These are phyloP conservation scores for Pythium dissotocum DNA, from an alignment of 352 stramenopile genomes.

Conservation along the genomic window DNA sequence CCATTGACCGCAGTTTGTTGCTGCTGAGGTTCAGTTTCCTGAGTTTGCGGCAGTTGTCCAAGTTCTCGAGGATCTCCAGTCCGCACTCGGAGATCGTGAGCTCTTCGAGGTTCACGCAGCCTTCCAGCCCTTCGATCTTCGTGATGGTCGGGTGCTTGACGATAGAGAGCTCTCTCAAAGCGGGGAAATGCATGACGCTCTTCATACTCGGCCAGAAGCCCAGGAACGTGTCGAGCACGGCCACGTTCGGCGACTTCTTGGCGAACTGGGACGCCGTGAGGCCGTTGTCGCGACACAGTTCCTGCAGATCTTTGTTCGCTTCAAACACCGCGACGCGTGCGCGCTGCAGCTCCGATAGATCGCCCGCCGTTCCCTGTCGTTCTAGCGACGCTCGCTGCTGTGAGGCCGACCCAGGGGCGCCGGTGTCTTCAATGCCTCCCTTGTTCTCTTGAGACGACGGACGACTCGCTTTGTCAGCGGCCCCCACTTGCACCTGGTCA, in stretches of 20 bases:
- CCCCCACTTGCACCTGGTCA: not conserved
- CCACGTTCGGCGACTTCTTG: slow-evolving; percentile 38
- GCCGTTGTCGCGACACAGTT: slow-evolving; percentile 69
- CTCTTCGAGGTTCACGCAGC: slow-evolving; percentile 55
- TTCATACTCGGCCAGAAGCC: slow-evolving; percentile 78
- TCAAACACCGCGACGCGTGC: slow-evolving; percentile 45
- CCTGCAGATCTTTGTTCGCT: slow-evolving; percentile 48
- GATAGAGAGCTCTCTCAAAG: slow-evolving; percentile 67
- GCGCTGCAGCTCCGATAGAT: slow-evolving; percentile 33
- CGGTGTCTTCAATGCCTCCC: not conserved
- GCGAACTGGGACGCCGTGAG: slow-evolving; percentile 58
- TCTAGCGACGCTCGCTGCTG: not conserved
- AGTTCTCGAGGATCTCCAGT: slow-evolving; percentile 45
- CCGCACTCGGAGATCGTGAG: slow-evolving; percentile 73
- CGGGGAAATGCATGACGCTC: slow-evolving; percentile 62
- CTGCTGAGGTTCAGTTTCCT: slow-evolving; percentile 72
- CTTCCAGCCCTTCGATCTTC: slow-evolving; percentile 50
- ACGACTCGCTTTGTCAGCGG: not conserved
- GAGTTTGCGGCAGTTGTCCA: slow-evolving; percentile 48
- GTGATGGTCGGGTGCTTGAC: slow-evolving; percentile 71
- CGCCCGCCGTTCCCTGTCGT: slow-evolving; percentile 17
- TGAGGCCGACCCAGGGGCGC: not conserved
- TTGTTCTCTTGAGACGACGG: not conserved
- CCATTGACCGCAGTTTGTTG: slow-evolving; percentile 62
- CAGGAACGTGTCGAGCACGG: slow-evolving; percentile 70